phyloP scores from a whole-genome alignment of 768 basidiomycete species.

The Kwoniella botswanensis region DNA sequence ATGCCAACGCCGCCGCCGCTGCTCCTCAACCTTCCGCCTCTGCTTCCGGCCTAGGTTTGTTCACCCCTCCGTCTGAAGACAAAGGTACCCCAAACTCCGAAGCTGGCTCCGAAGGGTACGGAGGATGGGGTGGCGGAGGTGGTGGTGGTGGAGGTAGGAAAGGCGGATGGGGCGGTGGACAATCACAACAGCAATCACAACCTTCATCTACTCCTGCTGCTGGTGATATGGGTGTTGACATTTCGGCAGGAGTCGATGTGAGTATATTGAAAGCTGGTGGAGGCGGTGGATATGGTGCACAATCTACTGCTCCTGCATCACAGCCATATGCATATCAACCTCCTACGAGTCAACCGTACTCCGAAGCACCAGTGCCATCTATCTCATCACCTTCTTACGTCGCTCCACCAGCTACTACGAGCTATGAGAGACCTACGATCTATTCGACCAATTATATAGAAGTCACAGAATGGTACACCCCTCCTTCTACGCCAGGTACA shows the following conservation, averaged over 20 bases:
- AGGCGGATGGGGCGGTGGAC: background rate
- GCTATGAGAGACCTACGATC: background rate
- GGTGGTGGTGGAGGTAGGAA: background rate
- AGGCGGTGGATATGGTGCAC: background rate
- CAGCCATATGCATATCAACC: background rate
- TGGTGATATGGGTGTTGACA: no score
- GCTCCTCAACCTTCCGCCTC: background rate
- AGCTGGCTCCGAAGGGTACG: constrained; percentile 6
- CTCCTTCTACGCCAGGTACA: background rate
- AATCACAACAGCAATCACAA: background rate
- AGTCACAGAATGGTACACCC: constrained; percentile 10
- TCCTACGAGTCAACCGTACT: constrained; percentile 1
- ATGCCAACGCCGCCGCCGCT: background rate
- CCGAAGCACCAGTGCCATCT: background rate
- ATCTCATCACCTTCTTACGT: background rate
- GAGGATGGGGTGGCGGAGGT: constrained; percentile 2
- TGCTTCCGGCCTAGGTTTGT: background rate
- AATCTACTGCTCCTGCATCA: background rate
- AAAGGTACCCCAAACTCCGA: background rate
- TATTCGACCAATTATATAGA: constrained; percentile 20
- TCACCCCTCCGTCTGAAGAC: background rate
- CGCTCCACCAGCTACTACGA: background rate
- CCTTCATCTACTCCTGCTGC: background rate
- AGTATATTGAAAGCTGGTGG: constrained; percentile 4
- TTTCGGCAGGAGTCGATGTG: background rate